phyloP scores from a whole-genome alignment of 2,329 filamentous ascomycete genomes.

The Tolypocladium sp. region DNA sequence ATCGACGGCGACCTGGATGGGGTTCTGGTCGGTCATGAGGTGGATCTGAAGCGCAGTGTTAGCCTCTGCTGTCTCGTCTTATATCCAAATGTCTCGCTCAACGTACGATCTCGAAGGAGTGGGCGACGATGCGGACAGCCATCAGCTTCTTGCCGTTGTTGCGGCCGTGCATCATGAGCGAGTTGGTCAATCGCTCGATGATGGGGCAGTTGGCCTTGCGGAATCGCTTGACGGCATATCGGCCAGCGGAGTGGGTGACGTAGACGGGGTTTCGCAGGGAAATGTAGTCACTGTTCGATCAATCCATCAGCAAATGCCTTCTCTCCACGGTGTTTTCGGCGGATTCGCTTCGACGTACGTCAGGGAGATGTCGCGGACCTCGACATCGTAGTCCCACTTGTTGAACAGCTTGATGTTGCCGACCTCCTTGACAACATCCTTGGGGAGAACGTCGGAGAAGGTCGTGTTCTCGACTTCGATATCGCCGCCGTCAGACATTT shows the following conservation, averaged over 20 bases:
- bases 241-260: constrained; percentile 96
- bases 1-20: constrained; percentile 98
- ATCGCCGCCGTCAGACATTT: constrained; percentile 92
- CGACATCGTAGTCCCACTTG: constrained; percentile 97
- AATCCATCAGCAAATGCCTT: constrained; percentile 19
- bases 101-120: constrained; percentile 98
- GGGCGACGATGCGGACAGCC: constrained; percentile 98
- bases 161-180: constrained; percentile 99
- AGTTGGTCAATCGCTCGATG: constrained; percentile 99
- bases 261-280: constrained; percentile 99
- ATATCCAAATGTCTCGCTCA: neutral
- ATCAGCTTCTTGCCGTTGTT: constrained; percentile 99
- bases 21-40: constrained; percentile 99
- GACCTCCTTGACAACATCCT: constrained; percentile 83
- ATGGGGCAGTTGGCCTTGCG: constrained; percentile 99
- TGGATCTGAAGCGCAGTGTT: constrained; percentile 59
- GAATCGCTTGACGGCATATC: constrained; percentile 99
- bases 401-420: constrained; percentile 95
- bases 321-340: neutral
- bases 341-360: constrained; percentile 55
- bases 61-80: neutral
- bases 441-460: constrained; percentile 77
- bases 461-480: constrained; percentile 78
- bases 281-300: constrained; percentile 80
- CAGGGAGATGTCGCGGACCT: constrained; percentile 99